Base-by-base conservation (phyloP, 75 land plant genomes). In the Pseudotsuga menziesii region DNA sequence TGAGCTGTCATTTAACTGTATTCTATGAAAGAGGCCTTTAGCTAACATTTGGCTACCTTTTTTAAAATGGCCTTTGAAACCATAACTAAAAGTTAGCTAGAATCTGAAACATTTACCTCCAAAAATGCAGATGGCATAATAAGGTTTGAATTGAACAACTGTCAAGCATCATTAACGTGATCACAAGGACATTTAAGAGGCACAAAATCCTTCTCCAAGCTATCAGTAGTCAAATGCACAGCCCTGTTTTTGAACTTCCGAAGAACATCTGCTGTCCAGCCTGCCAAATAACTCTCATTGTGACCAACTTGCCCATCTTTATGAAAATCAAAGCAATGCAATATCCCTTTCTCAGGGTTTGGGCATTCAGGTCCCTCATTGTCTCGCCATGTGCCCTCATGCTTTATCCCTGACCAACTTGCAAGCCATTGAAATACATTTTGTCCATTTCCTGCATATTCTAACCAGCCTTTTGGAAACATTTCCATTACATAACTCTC, bases 381-480 rank as follows among this genome's bases (percentile, higher is more conserved):
- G 56, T 91, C 91, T 48, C 84, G 74, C 91, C 91, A 91, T 12
- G 83, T 57, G 0, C 91, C 89, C 19, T 61, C 75, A 32, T 89
- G 86, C 8, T 72, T 55, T 60, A 91, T 76, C 11, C 80, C 78
- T 8, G 85, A 79, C 83, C 80, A 83, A 48, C 72, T 76, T 0
- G 93, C 86, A 19, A 86, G 81, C 88, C 88, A 86, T 26, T 81
- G 83, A 72, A 75, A 83, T 3, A 81, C 80, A 61, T 79, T 76
- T 54, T 89, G 91, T n/a, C 93, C 91, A 2, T 78, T 41, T 5
- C 93, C 93, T 13, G 89, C 91, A 29, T 71, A 76, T 79, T 91
- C 83, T 19, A 81, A 26, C 93, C 93, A 89, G 5, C 93, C 93
- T 73, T 81, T 88, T 19, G 93, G 93, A 48, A 82, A 89, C 72